These are phyloP conservation scores for Penicillium flavigenum DNA, from an alignment of 495 filamentous ascomycete species.

Conservation along the genomic window DNA sequence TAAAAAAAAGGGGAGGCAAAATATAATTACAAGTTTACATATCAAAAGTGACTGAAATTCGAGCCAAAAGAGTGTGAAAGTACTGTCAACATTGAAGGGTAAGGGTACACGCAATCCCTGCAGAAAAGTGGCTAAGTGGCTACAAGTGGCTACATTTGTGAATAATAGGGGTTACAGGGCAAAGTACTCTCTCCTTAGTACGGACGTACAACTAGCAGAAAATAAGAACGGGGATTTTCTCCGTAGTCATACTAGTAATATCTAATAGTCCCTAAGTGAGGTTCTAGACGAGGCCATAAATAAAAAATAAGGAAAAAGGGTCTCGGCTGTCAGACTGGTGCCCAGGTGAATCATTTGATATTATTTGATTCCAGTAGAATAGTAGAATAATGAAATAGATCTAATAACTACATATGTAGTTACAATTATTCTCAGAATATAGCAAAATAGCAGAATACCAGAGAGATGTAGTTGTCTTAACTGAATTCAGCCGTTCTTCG, in stretches of 20 bases:
- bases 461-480: conserved; percentile 6
- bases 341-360: background rate
- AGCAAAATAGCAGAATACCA: background rate
- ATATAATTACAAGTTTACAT: background rate
- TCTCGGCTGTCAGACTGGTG: background rate
- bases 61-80: background rate
- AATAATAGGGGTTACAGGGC: background rate
- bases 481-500: conserved; percentile 14
- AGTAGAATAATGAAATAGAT: background rate
- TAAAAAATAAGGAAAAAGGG: conserved; percentile 5
- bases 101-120: conserved; percentile 6
- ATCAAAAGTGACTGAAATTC: background rate
- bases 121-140: background rate
- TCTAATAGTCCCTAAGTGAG: background rate
- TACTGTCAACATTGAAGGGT: background rate
- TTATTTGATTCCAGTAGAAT: background rate
- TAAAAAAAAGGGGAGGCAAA: background rate
- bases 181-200: no score
- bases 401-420: no score
- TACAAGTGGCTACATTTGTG: background rate
- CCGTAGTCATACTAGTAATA: background rate
- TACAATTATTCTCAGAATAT: background rate
- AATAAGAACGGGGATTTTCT: no score
- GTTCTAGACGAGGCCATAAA: conserved; percentile 6
- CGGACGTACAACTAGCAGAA: no score